phyloP scores from a whole-genome alignment of 2,329 filamentous ascomycete species.

The Fusarium longipes region DNA sequence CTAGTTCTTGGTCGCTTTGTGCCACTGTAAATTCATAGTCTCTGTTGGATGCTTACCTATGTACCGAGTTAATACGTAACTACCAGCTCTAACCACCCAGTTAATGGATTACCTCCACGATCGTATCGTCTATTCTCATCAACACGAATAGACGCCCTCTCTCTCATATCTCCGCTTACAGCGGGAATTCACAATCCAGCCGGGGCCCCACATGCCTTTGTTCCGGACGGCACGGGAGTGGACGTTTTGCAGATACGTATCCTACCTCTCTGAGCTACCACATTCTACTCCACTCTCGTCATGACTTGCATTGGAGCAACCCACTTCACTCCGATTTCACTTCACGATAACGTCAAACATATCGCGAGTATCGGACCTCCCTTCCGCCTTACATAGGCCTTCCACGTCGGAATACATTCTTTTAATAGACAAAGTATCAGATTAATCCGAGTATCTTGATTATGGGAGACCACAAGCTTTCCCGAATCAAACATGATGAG shows the following conservation, averaged over 20 bases:
- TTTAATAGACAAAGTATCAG: not conserved
- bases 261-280: not conserved
- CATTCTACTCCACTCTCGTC: constrained; percentile 10
- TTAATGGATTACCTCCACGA: not conserved
- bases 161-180: constrained; percentile 21
- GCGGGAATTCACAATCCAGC: constrained; percentile 6
- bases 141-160: not conserved
- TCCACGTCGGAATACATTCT: not conserved
- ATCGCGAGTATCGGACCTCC: constrained; percentile 19
- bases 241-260: constrained; percentile 35
- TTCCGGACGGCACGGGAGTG: constrained; percentile 25
- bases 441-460: constrained; percentile 28
- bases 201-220: constrained; percentile 29
- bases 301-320: constrained; percentile 22
- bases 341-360: constrained; percentile 42
- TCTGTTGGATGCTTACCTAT: not conserved
- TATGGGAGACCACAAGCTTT: constrained; percentile 71
- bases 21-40: not conserved
- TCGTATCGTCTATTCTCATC: not conserved
- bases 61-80: too few relatives aligned
- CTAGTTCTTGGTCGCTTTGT: too few relatives aligned
- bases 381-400: not conserved
- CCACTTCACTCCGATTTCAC: constrained; percentile 21
- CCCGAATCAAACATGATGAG: constrained; percentile 77
- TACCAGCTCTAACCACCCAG: not conserved